Evolutionary conservation across 768 basidiomycete genomes (phyloP), one percentile per base, ranked within the genome.

Genomic region (Nevesoporus exiguus): DNA sequence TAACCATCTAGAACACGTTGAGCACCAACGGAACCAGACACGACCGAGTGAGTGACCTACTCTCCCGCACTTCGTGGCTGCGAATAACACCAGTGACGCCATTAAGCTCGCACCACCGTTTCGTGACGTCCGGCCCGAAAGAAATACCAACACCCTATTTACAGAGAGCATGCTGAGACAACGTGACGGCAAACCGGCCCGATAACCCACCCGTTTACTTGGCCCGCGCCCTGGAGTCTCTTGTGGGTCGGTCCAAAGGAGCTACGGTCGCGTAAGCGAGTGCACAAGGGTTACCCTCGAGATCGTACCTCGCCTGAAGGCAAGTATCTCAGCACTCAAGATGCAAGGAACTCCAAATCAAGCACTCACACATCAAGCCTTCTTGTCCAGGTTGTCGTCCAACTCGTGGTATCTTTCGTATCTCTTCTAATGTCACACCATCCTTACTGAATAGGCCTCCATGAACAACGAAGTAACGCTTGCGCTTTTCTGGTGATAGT

Each of bases 201-300:
- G 53, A 54, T 25, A n/a, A 72, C 88, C 47, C 67, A 92, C 91
- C 34, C 97, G 85, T 78, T 98, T 98, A 67, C 92, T 95, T 13
- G 97, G 96, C 6, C 97, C 96, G 25, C 97, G 85, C 24, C 97
- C 97, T 11, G 84, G 84, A 37, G 75, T 64, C 39, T 88, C 86
- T 71, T 98, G 97, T 21, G 97, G 96, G 72, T 98, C 96, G 4
- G 94, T 96, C 95, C 96, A 98, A 15, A 98, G 80, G 27, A 94
- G 72, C 88, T 95, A 66, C 19, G 61, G 27, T 56, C 43, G 39
- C 41, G 36, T 62, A 49, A 54, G 61, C 48, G 43, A 33, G 41
- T 25, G 45, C 13, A 42, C 15, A 44, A 24, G 22, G 11, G n/a
- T 13, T 39, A 34, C 13, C 24, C 36, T 46, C 17, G 24, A 41